These are phyloP conservation scores for Prunus persica DNA, from an alignment of 306 rosid species.

Conservation along the genomic window Prunus_persica_NCBIv2 NC_034015.1:21881001-21881500, in stretches of 20 bases:
- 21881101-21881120: conserved; percentile 63
- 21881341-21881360: not conserved
- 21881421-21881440: not conserved
- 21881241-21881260: conserved; percentile 13
- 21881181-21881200: conserved; percentile 61
- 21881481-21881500: no score
- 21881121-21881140: conserved; percentile 78
- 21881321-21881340: not conserved
- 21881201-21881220: conserved; percentile 81
- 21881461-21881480: not conserved
- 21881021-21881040: conserved; percentile 32
- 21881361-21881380: not conserved
- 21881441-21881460: conserved; percentile 1
- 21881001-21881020: not conserved
- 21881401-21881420: not conserved
- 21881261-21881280: conserved; percentile 10
- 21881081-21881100: conserved; percentile 38
- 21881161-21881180: conserved; percentile 69
- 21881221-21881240: conserved; percentile 36
- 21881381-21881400: no score
- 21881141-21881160: conserved; percentile 86
- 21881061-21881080: conserved; percentile 60
- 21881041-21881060: conserved; percentile 39
- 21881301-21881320: conserved; percentile 9
- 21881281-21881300: not conserved